Base-by-base conservation (phyloP, 257 asterid genomes). In the Vinca minor region DNA sequence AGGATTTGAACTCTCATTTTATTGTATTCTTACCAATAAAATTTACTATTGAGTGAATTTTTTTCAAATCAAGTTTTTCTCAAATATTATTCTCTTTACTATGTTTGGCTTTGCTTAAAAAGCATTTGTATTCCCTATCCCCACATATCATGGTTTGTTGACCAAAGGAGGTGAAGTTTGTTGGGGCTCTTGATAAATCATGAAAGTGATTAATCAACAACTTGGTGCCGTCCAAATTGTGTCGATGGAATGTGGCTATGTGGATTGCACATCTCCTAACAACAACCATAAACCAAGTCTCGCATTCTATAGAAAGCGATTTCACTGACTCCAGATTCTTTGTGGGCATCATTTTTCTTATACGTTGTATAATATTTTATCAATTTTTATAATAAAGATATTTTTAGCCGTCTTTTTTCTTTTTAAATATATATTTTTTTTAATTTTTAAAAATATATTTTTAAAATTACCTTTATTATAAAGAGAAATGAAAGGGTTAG, bases 91-190 rank as follows among this genome's bases (percentile, higher is more conserved):
- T 77, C 66, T 73, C 63, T 74, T 63, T 67, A 44, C 68, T 67
- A 61, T 26, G 45, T 28, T 55, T 67, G 76, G 70, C 68, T 67
- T 74, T 71, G 65, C 70, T 49, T 71, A 71, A 20, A 38, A 20
- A 38, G 71, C 26, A 4, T 42, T 42, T 42, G 2, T 26, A 61
- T 41, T 71, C 53, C 65, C 54, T 36, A 34, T 56, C 57, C 18
- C 52, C 12, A 38, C 18, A 21, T 54, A 38, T 66, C 34, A 69
- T 79, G 66, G 62, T 65, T 75, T 70, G 80, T 76, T 84, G 87
- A 82, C 86, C 83, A 75, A 74, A 54, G 7, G 58, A 61, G 68
- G 44, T 52, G 39, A 69, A 53, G 69, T 70, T 71, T 72, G 85
- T 81, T 80, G 67, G 64, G 29, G 63, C 66, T 36, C 7, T 7